Conservation (phyloP, 352 stramenopile genomes). For the Globisporangium heterothallicum region DNA sequence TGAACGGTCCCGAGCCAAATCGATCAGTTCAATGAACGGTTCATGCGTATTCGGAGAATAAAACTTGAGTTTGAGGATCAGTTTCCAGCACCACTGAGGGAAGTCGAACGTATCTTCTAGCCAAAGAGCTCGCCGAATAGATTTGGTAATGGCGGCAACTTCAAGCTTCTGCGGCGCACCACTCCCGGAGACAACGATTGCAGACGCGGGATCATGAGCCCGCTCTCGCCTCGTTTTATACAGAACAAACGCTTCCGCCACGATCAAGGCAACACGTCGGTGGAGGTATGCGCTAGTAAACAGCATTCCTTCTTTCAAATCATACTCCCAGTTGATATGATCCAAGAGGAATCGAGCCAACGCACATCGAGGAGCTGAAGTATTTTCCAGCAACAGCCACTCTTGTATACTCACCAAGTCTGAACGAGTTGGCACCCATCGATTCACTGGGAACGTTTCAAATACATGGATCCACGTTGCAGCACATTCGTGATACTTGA, state of each 20-base stretch:
- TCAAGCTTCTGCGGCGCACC: conserved; percentile 48
- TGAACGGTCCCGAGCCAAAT: conserved; percentile 70
- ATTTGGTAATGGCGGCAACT: conserved; percentile 59
- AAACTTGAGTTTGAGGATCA: conserved; percentile 81
- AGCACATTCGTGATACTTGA: conserved; percentile 77
- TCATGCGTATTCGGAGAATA: conserved; percentile 67
- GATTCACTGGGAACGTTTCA: conserved; percentile 82
- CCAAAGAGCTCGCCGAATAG: conserved; percentile 66
- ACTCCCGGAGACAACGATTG: conserved; percentile 35
- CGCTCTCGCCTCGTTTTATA: conserved; percentile 51
- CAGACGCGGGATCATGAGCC: conserved; percentile 29
- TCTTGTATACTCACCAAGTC: conserved; percentile 74
- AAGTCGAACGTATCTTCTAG: conserved; percentile 68
- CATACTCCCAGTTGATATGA: conserved; percentile 82
- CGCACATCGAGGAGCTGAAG: conserved; percentile 41
- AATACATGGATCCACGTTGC: conserved; percentile 82
- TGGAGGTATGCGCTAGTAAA: conserved; percentile 74
- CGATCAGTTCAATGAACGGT: conserved; percentile 61
- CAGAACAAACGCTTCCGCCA: conserved; percentile 68
- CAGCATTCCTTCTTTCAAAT: conserved; percentile 48
- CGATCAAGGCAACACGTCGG: conserved; percentile 69
- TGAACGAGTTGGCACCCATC: conserved; percentile 57
- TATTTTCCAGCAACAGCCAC: conserved; percentile 79
- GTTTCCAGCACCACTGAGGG: conserved; percentile 77
- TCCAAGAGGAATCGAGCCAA: conserved; percentile 77